Base-by-base conservation (phyloP, 2,329 filamentous ascomycete species). In the Ophiosphaerella korrae region DNA sequence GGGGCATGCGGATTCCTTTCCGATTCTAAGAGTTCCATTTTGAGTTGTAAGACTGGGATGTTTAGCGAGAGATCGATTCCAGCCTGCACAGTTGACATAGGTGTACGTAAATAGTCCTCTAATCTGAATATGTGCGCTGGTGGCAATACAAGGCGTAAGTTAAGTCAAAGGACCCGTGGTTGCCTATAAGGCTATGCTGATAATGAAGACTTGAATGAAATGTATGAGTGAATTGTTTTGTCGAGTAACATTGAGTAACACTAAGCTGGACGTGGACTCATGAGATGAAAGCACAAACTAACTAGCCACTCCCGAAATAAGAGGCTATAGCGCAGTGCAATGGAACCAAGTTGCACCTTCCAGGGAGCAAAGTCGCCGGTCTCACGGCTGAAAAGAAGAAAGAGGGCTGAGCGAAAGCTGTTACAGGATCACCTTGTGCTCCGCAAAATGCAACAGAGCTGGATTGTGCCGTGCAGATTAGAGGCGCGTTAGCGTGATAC, bases 1-100 rank as follows among this genome's bases (percentile, higher is more conserved):
- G 71, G 71, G 32, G 71, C 71, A 34, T 65, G 55, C 5, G 69
- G 68, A 36, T 70, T 71, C 5, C 55, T 62, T 48, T 70, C 68
- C 1, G 53, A 36, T 29, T 53, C 64, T 6, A 62, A 66, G 14
- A 57, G 55, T 8, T 67, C 64, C 66, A 71, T 70, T 32, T 18
- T 32, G 9, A 16, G 7, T 46, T 35, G 37, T 29, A 45, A 18
- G 23, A 33, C 21, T 16, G 36, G 38, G 44, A 18, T 46, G 14
- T 32, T 38, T 38, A 39, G 37, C 39, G 39, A n/a, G 29, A 39
- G 35, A 24, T 23, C 12, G 36, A 18, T 11, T 42, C 29, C 26
- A 49, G 7, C 6, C 29, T 12, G 2, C 5, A n/a, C 14, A 47
- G 45, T 37, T 44, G 53, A 48, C 52, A 36, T 38, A 45, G 38